Conservation (phyloP, 495 filamentous ascomycete genomes). For the Penicillium salamii region DNA sequence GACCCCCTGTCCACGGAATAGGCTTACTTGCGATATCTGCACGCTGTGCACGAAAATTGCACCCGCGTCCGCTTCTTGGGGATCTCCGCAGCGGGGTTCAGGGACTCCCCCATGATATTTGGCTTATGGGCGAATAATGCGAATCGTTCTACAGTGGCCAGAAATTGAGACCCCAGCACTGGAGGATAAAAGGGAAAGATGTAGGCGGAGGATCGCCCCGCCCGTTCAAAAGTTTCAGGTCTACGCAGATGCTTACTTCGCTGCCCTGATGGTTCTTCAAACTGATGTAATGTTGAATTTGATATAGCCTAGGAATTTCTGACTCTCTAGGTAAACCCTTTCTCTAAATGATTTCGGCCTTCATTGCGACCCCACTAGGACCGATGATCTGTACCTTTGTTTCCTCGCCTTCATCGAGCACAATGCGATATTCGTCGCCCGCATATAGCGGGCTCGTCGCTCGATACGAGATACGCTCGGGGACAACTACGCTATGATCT, state of each 20-base stretch:
- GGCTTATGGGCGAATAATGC: no score
- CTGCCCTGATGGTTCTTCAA: no score
- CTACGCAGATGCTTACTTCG: no score
- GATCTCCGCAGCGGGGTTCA: conserved; percentile 13
- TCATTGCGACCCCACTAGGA: conserved; percentile 45
- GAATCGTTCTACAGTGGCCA: no score
- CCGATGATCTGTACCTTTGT: conserved; percentile 40
- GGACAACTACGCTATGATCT: conserved; percentile 25
- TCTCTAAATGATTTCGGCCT: conserved; percentile 37
- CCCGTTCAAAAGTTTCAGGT: neutral
- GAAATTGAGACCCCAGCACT: no score
- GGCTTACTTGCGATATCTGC: conserved; percentile 49
- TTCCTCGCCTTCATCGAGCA: conserved; percentile 31
- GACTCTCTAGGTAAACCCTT: no score
- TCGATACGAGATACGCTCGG: conserved; percentile 54
- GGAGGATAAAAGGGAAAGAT: neutral
- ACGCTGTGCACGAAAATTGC: conserved; percentile 53
- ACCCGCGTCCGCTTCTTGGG: conserved; percentile 50
- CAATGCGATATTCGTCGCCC: conserved; percentile 49
- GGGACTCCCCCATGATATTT: conserved; percentile 1
- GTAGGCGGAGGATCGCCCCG: neutral
- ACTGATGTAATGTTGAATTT: no score
- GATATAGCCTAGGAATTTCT: no score
- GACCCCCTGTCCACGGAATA: no score
- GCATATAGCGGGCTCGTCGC: conserved; percentile 61